These are phyloP conservation scores for Globisporangium paroecandrum DNA, from an alignment of 352 stramenopile genomes.

Conservation along the genomic window DNA sequence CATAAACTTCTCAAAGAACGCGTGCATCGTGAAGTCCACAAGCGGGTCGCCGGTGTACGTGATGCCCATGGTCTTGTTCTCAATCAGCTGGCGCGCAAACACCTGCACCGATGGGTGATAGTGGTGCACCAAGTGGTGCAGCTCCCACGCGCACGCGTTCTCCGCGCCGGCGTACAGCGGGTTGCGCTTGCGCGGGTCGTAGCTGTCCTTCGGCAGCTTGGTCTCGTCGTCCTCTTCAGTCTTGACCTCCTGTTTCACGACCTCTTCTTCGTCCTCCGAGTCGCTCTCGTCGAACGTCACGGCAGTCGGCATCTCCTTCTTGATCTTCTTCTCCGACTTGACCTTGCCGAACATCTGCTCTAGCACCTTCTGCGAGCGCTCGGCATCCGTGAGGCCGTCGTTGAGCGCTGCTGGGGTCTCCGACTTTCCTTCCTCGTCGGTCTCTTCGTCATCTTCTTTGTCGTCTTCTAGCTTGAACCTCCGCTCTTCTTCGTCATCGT, in stretches of 20 bases:
- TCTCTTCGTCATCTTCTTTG: slow-evolving; percentile 31
- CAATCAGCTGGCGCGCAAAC: slow-evolving; percentile 86
- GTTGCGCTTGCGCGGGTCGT: slow-evolving; percentile 87
- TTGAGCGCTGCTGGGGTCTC: slow-evolving; percentile 22
- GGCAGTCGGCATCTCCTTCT: slow-evolving; percentile 24
- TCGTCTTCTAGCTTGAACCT: slow-evolving; percentile 39
- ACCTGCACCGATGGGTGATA: slow-evolving; percentile 96
- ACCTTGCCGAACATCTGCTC: slow-evolving; percentile 61
- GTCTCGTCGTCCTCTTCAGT: slow-evolving; percentile 2
- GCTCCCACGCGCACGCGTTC: slow-evolving; percentile 89
- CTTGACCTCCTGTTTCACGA: slow-evolving; percentile 3
- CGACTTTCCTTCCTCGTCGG: slow-evolving; percentile 29
- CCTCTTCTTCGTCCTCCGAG: slow-evolving; percentile 29
- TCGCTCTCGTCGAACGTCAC: slow-evolving; percentile 22
- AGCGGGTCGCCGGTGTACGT: slow-evolving; percentile 95
- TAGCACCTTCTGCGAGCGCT: slow-evolving; percentile 52
- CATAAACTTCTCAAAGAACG: slow-evolving; percentile 99
- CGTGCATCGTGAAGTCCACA: slow-evolving; percentile 94
- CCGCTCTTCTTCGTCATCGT: slow-evolving; percentile 1
- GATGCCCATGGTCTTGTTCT: slow-evolving; percentile 57
- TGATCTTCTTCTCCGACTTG: slow-evolving; percentile 17
- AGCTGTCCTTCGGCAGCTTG: slow-evolving; percentile 29
- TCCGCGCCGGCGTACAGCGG: slow-evolving; percentile 77
- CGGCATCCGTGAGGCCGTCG: slow-evolving; percentile 47
- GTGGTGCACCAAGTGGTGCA: slow-evolving; percentile 89